These are phyloP conservation scores for Wallacemonas collosoma DNA, from an alignment of 208 protist genomes.

Conservation along the genomic window DNA sequence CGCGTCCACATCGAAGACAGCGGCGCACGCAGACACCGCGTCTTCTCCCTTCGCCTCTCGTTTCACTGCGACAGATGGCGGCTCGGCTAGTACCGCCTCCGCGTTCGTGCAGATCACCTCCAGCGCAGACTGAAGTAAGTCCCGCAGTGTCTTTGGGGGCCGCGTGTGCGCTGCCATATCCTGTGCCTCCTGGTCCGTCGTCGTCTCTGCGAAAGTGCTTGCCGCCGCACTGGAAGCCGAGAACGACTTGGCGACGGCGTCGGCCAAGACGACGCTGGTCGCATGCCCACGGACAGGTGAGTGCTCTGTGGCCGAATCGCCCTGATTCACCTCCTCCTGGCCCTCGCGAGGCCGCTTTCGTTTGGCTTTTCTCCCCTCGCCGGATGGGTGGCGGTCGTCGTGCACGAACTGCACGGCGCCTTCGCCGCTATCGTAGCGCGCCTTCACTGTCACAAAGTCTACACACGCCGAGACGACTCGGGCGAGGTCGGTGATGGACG, in stretches of 20 bases:
- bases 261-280: background rate
- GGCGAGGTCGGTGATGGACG: background rate
- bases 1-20: conserved; percentile 8
- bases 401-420: background rate
- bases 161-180: too few relatives aligned
- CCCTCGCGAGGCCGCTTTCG: conserved; percentile 2
- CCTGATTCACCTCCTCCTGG: background rate
- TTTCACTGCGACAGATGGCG: background rate
- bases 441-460: background rate
- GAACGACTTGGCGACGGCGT: background rate
- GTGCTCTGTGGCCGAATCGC: too few relatives aligned
- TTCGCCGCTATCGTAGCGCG: conserved; percentile 8
- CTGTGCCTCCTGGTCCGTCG: too few relatives aligned
- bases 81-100: background rate
- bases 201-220: too few relatives aligned
- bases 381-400: background rate
- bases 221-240: too few relatives aligned
- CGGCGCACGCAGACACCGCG: background rate
- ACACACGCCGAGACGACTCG: background rate
- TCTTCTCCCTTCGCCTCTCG: background rate
- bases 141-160: background rate
- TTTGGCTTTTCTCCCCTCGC: background rate
- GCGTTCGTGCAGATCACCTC: background rate
- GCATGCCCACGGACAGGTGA: too few relatives aligned
- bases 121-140: background rate